Percentiles rank a stretch among this genome's conserved stretches.
These are phyloP conservation scores for Chondrostereum purpureum DNA, from an alignment of 1,284 basidiomycete genomes.

Conservation along the genomic window DNA sequence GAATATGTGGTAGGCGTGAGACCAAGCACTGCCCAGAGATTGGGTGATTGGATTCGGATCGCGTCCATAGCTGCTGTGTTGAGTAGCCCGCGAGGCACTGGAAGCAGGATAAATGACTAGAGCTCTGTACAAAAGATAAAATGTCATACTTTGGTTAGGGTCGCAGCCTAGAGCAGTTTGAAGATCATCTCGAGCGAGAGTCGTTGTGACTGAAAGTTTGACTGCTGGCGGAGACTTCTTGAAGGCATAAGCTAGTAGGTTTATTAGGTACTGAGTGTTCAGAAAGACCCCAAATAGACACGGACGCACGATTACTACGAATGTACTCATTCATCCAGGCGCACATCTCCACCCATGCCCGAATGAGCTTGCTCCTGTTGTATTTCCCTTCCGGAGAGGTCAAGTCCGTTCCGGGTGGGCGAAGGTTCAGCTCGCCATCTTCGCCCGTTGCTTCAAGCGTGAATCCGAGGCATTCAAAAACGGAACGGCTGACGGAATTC, in stretches of 20 bases:
- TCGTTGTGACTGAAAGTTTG: conserved; percentile 44
- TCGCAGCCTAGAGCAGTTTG: conserved; percentile 69
- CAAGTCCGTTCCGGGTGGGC: conserved; percentile 49
- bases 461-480: conserved; percentile 61
- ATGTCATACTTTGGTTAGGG: conserved; percentile 58
- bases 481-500: conserved; percentile 41
- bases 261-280: background rate
- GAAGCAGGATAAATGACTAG: conserved; percentile 9
- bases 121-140: background rate
- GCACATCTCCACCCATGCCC: conserved; percentile 70
- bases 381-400: conserved; percentile 37
- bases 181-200: conserved; percentile 59
- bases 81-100: conserved; percentile 49
- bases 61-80: conserved; percentile 23
- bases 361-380: conserved; percentile 54
- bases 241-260: conserved; percentile 23
- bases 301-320: conserved; percentile 38
- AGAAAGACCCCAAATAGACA: background rate
- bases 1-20: conserved; percentile 61
- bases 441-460: conserved; percentile 1
- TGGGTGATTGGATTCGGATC: conserved; percentile 2
- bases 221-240: conserved; percentile 33
- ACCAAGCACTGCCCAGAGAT: conserved; percentile 46
- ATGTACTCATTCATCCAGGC: conserved; percentile 59
- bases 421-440: conserved; percentile 38